These are phyloP conservation scores for Hypoxylon sp. DNA, from an alignment of 2,329 filamentous ascomycete species.

Conservation along the genomic window DNA sequence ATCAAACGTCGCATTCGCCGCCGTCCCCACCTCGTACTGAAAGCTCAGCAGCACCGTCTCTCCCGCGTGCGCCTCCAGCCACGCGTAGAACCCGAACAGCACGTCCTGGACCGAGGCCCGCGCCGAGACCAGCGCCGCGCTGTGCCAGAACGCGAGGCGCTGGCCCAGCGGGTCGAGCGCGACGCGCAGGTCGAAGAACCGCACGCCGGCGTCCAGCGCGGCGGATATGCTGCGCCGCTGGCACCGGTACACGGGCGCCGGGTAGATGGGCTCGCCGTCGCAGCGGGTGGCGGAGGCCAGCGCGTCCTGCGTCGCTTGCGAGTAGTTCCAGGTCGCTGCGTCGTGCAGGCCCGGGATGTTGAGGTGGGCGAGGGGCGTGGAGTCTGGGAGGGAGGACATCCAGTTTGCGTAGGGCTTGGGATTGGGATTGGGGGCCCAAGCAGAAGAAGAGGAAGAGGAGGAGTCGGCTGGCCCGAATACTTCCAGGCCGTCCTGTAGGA, in stretches of 20 bases:
- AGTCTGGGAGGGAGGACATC: slow-evolving; percentile 63
- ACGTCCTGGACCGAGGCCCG: slow-evolving; percentile 61
- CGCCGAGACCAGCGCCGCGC: slow-evolving; percentile 61
- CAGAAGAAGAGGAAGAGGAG: neutral
- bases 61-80: slow-evolving; percentile 62
- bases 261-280: slow-evolving; percentile 52
- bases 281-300: slow-evolving; percentile 59
- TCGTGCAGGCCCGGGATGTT: slow-evolving; percentile 68
- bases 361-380: slow-evolving; percentile 60
- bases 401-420: slow-evolving; percentile 54
- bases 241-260: slow-evolving; percentile 58
- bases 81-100: slow-evolving; percentile 63
- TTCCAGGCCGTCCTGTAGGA: slow-evolving; percentile 59
- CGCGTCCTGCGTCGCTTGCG: slow-evolving; percentile 57
- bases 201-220: slow-evolving; percentile 62
- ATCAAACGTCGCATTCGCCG: slow-evolving; percentile 53
- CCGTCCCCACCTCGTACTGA: slow-evolving; percentile 61
- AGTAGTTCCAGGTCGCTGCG: slow-evolving; percentile 67
- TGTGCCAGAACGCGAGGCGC: slow-evolving; percentile 65
- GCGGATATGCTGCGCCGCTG: slow-evolving; percentile 57
- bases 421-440: neutral
- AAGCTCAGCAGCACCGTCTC: slow-evolving; percentile 64
- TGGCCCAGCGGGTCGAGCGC: slow-evolving; percentile 63
- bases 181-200: slow-evolving; percentile 66
- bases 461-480: slow-evolving; percentile 57